phyloP scores from a whole-genome alignment of 257 asterid species.

The Hygrophila difformis region DNA sequence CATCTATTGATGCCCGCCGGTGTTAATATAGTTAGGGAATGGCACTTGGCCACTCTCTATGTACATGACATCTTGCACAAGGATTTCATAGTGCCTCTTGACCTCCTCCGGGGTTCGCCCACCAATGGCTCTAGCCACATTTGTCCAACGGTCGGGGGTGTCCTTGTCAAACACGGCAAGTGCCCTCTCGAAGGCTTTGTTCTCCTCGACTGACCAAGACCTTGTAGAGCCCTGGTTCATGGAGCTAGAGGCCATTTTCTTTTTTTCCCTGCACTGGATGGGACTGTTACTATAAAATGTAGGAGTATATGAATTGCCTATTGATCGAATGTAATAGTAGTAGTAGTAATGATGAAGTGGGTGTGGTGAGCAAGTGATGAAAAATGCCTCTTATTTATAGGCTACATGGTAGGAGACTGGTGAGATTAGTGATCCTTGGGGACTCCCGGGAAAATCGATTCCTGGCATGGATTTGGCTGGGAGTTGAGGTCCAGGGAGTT shows the following conservation, averaged over 20 bases:
- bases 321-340: background rate
- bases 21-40: slow-evolving; percentile 51
- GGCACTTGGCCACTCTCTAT: slow-evolving; percentile 74
- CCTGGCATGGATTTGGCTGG: slow-evolving; percentile 20
- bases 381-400: slow-evolving; percentile 27
- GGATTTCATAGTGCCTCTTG: slow-evolving; percentile 59
- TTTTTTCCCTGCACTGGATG: too few relatives aligned
- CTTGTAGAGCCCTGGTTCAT: slow-evolving; percentile 26
- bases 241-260: slow-evolving; percentile 34
- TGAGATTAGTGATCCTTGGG: slow-evolving; percentile 12
- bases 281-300: too few relatives aligned
- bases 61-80: slow-evolving; percentile 44
- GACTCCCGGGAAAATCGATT: slow-evolving; percentile 28
- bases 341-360: slow-evolving; percentile 7
- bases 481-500: too few relatives aligned
- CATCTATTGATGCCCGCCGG: slow-evolving; percentile 10
- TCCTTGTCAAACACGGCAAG: slow-evolving; percentile 62
- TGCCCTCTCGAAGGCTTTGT: slow-evolving; percentile 83
- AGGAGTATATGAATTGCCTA: too few relatives aligned
- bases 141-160: slow-evolving; percentile 79
- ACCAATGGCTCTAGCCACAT: slow-evolving; percentile 65
- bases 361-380: slow-evolving; percentile 14
- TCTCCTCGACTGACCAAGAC: slow-evolving; percentile 56
- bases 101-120: slow-evolving; percentile 71
- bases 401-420: slow-evolving; percentile 5